phyloP scores from a whole-genome alignment of 768 basidiomycete genomes.

The Pleurotus tuoliensis region DNA sequence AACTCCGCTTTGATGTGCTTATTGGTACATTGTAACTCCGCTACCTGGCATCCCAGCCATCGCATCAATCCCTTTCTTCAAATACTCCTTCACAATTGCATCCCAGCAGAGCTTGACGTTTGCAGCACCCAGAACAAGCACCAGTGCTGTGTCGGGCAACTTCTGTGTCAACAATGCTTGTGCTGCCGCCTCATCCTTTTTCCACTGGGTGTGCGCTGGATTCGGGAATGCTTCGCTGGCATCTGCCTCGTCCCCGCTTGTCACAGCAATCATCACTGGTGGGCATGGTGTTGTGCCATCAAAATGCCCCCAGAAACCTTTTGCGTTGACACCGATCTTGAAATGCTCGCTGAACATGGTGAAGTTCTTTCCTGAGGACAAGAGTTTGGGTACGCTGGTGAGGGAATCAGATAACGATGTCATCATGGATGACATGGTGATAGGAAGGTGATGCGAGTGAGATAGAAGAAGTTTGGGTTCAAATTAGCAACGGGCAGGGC shows the following conservation, averaged over 20 bases:
- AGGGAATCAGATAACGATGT: constrained; percentile 3
- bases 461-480: not conserved
- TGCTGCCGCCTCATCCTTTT: not conserved
- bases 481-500: not conserved
- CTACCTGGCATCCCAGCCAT: not conserved
- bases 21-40: too few relatives aligned
- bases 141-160: not conserved
- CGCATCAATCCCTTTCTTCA: not conserved
- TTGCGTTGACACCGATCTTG: constrained; percentile 10
- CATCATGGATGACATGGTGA: not conserved
- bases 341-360: constrained; percentile 10
- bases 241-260: too few relatives aligned
- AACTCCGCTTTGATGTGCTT: too few relatives aligned
- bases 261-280: too few relatives aligned
- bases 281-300: not conserved
- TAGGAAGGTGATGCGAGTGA: not conserved
- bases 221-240: not conserved
- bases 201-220: not conserved
- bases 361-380: constrained; percentile 12
- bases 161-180: not conserved
- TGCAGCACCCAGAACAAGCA: not conserved
- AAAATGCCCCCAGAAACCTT: constrained; percentile 13
- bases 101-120: not conserved
- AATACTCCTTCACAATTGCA: not conserved
- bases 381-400: constrained; percentile 13